These are phyloP conservation scores for Pharnaceum exiguum DNA, from an alignment of 148 eudicot species.

Conservation along the genomic window DNA sequence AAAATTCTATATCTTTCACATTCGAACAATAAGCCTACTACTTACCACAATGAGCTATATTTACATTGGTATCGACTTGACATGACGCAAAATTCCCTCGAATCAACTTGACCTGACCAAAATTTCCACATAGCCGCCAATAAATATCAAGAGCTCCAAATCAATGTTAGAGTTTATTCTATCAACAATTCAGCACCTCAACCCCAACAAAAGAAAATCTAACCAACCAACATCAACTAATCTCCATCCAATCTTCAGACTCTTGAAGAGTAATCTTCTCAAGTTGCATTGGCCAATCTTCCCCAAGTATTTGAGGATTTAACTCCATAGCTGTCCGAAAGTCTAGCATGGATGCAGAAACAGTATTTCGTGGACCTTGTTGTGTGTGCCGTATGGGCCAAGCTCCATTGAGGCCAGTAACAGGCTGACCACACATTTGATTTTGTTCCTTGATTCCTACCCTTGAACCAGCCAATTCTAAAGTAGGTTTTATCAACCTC, in stretches of 20 bases:
- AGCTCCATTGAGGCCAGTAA: constrained; percentile 28
- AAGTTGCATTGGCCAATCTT: constrained; percentile 61
- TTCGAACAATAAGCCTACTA: constrained; percentile 6
- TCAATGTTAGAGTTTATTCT: constrained; percentile 23
- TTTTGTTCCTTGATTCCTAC: constrained; percentile 18
- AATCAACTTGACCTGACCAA: too few relatives aligned
- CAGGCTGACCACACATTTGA: constrained; percentile 15
- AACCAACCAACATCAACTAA: constrained; percentile 15
- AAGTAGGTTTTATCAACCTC: constrained; percentile 54
- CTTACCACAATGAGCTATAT: constrained; percentile 11
- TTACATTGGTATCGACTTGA: constrained; percentile 11
- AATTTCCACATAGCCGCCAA: constrained; percentile 16
- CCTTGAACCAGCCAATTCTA: constrained; percentile 46
- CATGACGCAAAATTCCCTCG: background rate
- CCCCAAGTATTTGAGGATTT: constrained; percentile 56
- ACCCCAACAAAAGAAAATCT: constrained; percentile 19
- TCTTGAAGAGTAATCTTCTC: constrained; percentile 47
- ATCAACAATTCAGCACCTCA: constrained; percentile 19
- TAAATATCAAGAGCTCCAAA: constrained; percentile 6
- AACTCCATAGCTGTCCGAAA: constrained; percentile 61
- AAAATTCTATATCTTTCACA: background rate
- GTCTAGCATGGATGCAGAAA: constrained; percentile 44
- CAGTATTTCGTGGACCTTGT: constrained; percentile 10
- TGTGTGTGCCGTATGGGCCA: constrained; percentile 23
- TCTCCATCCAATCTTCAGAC: constrained; percentile 2